Percentiles rank a stretch among this genome's conserved stretches.
Evolutionary conservation across 352 stramenopile species (phyloP).

Genomic region (Phytopythium boreale): DNA sequence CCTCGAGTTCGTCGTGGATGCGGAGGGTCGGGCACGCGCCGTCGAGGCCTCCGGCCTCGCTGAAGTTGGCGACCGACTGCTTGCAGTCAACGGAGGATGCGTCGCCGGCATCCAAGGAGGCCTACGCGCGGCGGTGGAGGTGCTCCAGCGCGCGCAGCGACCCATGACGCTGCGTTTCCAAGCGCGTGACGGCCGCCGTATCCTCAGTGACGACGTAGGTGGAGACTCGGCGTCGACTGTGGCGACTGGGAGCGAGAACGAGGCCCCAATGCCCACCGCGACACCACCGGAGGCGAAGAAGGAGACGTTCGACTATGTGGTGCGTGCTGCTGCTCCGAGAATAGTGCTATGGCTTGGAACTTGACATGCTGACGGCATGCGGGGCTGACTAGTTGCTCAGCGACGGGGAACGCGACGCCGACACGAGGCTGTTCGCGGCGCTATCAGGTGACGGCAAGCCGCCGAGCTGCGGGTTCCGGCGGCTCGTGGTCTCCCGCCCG

Average conservation of each 20-base stretch:
- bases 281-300: conserved; percentile 11
- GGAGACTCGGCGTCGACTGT: conserved; percentile 4
- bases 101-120: conserved; percentile 21
- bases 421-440: conserved; percentile 53
- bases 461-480: conserved; percentile 51
- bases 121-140: conserved; percentile 35
- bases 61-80: conserved; percentile 63
- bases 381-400: conserved; percentile 34
- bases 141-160: conserved; percentile 31
- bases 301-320: conserved; percentile 44
- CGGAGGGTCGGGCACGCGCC: conserved; percentile 42
- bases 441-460: conserved; percentile 50
- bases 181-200: conserved; percentile 47
- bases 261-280: neutral
- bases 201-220: conserved; percentile 15
- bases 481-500: conserved; percentile 49
- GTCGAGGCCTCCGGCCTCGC: conserved; percentile 62
- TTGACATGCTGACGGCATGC: neutral
- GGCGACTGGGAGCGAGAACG: conserved; percentile 6
- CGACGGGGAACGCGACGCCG: conserved; percentile 32
- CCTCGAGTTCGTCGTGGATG: conserved; percentile 59
- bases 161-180: conserved; percentile 62
- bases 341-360: neutral
- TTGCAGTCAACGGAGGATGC: conserved; percentile 51
- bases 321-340: conserved; percentile 12